These are phyloP conservation scores for Euphorbia pulcherrima DNA, from an alignment of 345 rosid species.

Conservation along the genomic window DNA sequence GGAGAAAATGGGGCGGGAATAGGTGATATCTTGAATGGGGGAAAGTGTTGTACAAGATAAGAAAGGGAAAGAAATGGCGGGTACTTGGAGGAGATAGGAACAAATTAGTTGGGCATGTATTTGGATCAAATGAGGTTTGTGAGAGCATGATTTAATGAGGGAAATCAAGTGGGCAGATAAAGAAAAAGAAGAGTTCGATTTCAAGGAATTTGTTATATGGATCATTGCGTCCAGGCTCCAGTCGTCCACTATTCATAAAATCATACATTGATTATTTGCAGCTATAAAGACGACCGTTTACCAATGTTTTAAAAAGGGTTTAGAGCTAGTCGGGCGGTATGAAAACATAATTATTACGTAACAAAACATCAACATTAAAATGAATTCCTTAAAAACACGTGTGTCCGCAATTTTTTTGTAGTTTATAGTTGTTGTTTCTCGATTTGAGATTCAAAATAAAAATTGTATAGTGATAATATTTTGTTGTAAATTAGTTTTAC, in stretches of 20 bases:
- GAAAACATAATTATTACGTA: too few relatives aligned
- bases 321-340: too few relatives aligned
- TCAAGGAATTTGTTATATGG: background rate
- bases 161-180: slow-evolving; percentile 27
- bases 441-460: too few relatives aligned
- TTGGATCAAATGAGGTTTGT: slow-evolving; percentile 49
- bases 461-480: too few relatives aligned
- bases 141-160: slow-evolving; percentile 50
- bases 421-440: too few relatives aligned
- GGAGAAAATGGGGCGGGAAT: slow-evolving; percentile 49
- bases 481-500: too few relatives aligned
- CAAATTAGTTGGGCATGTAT: slow-evolving; percentile 61
- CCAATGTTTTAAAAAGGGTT: too few relatives aligned
- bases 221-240: background rate
- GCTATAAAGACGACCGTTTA: too few relatives aligned
- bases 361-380: too few relatives aligned
- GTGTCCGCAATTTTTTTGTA: background rate
- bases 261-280: too few relatives aligned
- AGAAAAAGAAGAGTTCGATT: background rate
- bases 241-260: too few relatives aligned
- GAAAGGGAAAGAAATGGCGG: slow-evolving; percentile 45
- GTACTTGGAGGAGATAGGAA: slow-evolving; percentile 40
- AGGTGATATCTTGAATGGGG: slow-evolving; percentile 32
- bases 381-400: too few relatives aligned
- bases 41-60: slow-evolving; percentile 49